These are phyloP conservation scores for Acer yangbiense DNA, from an alignment of 345 rosid genomes.

Conservation along the genomic window DNA sequence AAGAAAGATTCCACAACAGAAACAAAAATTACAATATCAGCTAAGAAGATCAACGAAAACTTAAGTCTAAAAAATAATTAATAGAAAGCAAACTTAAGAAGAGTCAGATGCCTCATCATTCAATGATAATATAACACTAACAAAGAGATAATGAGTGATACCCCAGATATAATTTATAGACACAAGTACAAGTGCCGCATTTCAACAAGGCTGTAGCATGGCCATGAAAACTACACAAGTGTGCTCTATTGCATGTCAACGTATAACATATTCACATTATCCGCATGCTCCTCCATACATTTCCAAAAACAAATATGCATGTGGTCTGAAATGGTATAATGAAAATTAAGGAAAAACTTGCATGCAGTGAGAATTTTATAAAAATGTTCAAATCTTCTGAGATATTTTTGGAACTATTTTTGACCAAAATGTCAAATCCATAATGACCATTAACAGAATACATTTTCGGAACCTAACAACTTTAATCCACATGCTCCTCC, in stretches of 20 bases:
- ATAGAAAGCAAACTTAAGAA: neutral
- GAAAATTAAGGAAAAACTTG: neutral
- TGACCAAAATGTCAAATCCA: neutral
- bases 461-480: neutral
- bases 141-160: neutral
- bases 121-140: neutral
- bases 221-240: neutral
- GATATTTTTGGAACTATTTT: neutral
- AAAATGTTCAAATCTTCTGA: neutral
- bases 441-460: neutral
- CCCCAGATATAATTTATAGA: neutral
- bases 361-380: neutral
- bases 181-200: neutral
- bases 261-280: neutral
- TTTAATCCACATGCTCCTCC: neutral
- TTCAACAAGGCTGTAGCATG: neutral
- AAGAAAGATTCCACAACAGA: neutral
- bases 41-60: neutral
- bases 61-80: neutral
- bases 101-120: neutral
- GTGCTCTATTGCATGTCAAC: neutral
- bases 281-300: neutral
- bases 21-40: slow-evolving; percentile 3
- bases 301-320: neutral
- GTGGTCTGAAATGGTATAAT: neutral